Conservation (phyloP, 495 filamentous ascomycete genomes). For the Saxophila tyrrhenica region DNA sequence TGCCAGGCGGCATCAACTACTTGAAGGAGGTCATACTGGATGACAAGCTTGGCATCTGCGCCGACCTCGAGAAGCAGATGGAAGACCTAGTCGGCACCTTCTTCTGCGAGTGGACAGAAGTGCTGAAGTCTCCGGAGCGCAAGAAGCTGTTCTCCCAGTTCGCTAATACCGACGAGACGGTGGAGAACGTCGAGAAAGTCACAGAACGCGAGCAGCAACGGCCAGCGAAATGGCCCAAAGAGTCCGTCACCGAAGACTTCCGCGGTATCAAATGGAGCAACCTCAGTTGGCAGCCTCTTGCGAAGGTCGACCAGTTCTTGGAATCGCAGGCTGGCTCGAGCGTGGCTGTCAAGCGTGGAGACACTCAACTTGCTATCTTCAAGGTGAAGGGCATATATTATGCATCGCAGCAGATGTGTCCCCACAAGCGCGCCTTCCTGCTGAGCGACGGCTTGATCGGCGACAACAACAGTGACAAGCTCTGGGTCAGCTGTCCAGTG, state of each 20-base stretch:
- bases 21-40: slow-evolving; percentile 74
- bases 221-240: slow-evolving; percentile 75
- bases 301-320: slow-evolving; percentile 61
- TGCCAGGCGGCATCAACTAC: slow-evolving; percentile 81
- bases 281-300: slow-evolving; percentile 75
- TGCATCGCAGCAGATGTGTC: slow-evolving; percentile 96
- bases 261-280: slow-evolving; percentile 58
- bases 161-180: slow-evolving; percentile 65
- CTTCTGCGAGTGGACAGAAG: slow-evolving; percentile 94
- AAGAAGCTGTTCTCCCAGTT: slow-evolving; percentile 76
- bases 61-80: slow-evolving; percentile 84
- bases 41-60: slow-evolving; percentile 80
- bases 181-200: slow-evolving; percentile 61
- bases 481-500: slow-evolving; percentile 81
- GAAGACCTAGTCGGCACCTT: slow-evolving; percentile 73
- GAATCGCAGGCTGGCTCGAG: slow-evolving; percentile 60
- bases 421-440: slow-evolving; percentile 87
- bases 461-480: slow-evolving; percentile 39
- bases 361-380: slow-evolving; percentile 88
- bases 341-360: slow-evolving; percentile 70
- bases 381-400: slow-evolving; percentile 75
- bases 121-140: slow-evolving; percentile 56
- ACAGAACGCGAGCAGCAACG: slow-evolving; percentile 63
- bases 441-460: slow-evolving; percentile 81
- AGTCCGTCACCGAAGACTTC: slow-evolving; percentile 62